Base-by-base conservation (phyloP, 2,329 filamentous ascomycete species). In the Colletotrichum cuscutae region DNA sequence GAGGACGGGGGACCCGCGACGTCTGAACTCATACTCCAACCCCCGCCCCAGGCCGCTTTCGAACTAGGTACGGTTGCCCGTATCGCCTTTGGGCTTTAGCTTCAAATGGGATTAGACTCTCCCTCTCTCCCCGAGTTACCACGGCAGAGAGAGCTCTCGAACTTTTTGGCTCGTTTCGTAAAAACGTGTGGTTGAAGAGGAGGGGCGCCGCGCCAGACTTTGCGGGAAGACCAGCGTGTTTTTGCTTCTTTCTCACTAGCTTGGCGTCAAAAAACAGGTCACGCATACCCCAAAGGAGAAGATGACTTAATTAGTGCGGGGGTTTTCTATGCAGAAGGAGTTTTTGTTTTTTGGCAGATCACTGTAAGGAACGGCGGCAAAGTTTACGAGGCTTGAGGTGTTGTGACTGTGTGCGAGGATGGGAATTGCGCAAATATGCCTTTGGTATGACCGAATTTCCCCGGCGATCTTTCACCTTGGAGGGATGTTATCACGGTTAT, bases 361-460 rank as follows among this genome's bases (percentile, higher is more conserved):
- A 46, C 60, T 72, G 69, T 72, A 71, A 57, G 49, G 64, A 13
- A 68, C 46, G 64, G 46, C 64, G 68, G 68, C 32, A n/a, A n/a
- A 53, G 68, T 66, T 2, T 37, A 11, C 11, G 37, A 67, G 35
- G 35, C 42, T n/a, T 49, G 26, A 54, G 11, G 19, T 19, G 32
- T 54, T 54, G 37, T 42, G 37, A 42, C 37, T 42, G 37, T 7
- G 37, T 15, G 61, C 3, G 0, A 53, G 22, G 65, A 65, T 65
- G 70, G 70, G 70, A 70, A 65, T 61, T 65, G 60, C 60, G 60
- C 60, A 60, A 37, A 70, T 56, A 24, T 19, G 30, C 12, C 24
- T 60, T 70, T 46, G 56, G 22, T 60, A 70, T 65, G 70, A 65
- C 46, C 65, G 54, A 61, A 57, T 65, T 72, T 63, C 13, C 13